Percentiles rank a stretch among this genome's conserved stretches.
Evolutionary conservation across 139 green algal species (phyloP).

Genomic region (Auxenochlorella protothecoides): DNA sequence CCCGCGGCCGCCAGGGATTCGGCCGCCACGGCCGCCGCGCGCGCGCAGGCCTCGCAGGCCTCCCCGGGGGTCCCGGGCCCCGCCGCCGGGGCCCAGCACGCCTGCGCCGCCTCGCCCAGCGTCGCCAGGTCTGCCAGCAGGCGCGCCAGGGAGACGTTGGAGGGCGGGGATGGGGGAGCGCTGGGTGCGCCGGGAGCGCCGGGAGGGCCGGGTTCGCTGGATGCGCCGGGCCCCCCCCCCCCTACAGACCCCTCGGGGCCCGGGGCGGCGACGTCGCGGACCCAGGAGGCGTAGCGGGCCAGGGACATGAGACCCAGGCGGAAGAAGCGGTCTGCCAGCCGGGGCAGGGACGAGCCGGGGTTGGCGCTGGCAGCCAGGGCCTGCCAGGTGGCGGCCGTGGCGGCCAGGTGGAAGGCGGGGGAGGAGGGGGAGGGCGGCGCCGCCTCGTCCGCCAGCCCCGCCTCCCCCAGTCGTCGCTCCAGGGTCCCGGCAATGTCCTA

Average conservation of each 20-base stretch:
- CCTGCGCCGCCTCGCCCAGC: too few species aligned
- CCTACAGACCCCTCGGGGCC: too few species aligned
- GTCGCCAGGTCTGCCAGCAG: not conserved
- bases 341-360: constrained; percentile 54
- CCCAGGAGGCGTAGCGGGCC: constrained; percentile 58
- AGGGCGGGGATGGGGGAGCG: not conserved
- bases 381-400: constrained; percentile 8
- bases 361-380: constrained; percentile 8
- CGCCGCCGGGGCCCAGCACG: too few species aligned
- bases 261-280: constrained; percentile 2
- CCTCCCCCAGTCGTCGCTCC: constrained; percentile 27
- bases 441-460: not conserved
- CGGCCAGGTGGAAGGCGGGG: not conserved
- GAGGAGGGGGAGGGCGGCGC: not conserved
- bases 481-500: constrained; percentile 47
- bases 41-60: constrained; percentile 1
- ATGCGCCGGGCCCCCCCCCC: too few species aligned
- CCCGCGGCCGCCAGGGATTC: constrained; percentile 4
- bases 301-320: constrained; percentile 69
- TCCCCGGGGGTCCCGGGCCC: too few species aligned
- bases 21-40: constrained; percentile 4
- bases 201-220: not conserved
- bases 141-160: not conserved
- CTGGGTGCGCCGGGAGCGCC: not conserved
- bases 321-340: constrained; percentile 71